phyloP scores from a whole-genome alignment of 2,329 filamentous ascomycete genomes.

The Aureobasidium sp. region DNA sequence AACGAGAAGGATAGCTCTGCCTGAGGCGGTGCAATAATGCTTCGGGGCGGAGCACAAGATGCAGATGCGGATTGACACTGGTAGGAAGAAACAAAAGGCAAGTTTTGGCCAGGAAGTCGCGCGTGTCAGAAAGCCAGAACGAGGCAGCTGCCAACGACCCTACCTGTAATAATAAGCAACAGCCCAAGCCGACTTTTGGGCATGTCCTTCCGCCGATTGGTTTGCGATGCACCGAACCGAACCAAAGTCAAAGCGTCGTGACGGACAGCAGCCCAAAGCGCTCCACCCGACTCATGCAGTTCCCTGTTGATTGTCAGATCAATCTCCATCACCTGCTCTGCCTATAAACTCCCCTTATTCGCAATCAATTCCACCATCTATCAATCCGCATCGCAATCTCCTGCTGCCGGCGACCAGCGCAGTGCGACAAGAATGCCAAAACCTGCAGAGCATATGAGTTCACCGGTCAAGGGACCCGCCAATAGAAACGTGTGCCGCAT shows the following conservation, averaged over 20 bases:
- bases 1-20: background rate
- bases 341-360: background rate
- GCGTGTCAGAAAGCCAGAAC: slow-evolving; percentile 4
- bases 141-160: slow-evolving; percentile 3
- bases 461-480: slow-evolving; percentile 5
- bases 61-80: background rate
- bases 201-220: slow-evolving; percentile 9
- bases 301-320: slow-evolving; percentile 4
- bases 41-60: slow-evolving; percentile 2
- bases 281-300: slow-evolving; percentile 4
- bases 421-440: background rate
- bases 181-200: background rate
- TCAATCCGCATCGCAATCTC: background rate
- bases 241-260: slow-evolving; percentile 1
- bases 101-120: background rate
- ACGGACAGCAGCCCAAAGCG: background rate
- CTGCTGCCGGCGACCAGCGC: background rate
- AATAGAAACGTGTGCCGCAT: slow-evolving; percentile 11
- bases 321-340: background rate
- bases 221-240: background rate
- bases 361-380: background rate
- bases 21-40: slow-evolving; percentile 4
- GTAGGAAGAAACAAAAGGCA: slow-evolving; percentile 5
- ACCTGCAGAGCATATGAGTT: background rate
- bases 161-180: slow-evolving; percentile 9